A percentile compares a stretch with the other conserved stretches of the same genome.
phyloP scores from a whole-genome alignment of 1,284 basidiomycete genomes.

The Moesziomyces sp. region DNA sequence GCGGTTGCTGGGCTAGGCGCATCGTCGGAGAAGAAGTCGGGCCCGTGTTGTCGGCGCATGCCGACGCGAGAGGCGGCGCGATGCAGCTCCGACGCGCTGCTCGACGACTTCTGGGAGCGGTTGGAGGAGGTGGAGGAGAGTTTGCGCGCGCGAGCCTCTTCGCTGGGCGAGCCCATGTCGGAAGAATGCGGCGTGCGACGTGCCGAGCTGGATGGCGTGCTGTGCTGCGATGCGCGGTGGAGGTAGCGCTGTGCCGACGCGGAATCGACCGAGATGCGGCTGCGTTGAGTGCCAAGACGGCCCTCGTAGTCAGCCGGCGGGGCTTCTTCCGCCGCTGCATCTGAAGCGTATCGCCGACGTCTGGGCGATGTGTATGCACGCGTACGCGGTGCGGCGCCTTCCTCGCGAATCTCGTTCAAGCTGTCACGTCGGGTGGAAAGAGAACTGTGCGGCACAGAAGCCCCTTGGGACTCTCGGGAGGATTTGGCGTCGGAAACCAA shows the following conservation, averaged over 20 bases:
- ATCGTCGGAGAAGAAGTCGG: constrained; percentile 54
- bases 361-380: constrained; percentile 6
- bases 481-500: neutral
- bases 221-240: constrained; percentile 22
- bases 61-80: constrained; percentile 52
- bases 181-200: constrained; percentile 21
- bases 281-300: constrained; percentile 30
- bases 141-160: constrained; percentile 42
- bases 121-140: constrained; percentile 51
- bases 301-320: constrained; percentile 21
- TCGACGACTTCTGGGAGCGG: constrained; percentile 52
- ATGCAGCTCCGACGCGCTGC: constrained; percentile 53
- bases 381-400: constrained; percentile 9
- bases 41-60: constrained; percentile 44
- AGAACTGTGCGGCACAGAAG: constrained; percentile 8
- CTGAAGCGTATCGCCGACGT: constrained; percentile 39
- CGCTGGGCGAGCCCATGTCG: constrained; percentile 41
- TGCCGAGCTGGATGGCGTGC: constrained; percentile 31
- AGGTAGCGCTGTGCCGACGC: constrained; percentile 44
- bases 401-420: constrained; percentile 35
- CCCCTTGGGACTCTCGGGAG: neutral
- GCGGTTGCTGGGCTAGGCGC: constrained; percentile 6
- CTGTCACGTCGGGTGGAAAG: constrained; percentile 16
- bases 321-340: constrained; percentile 34
- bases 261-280: constrained; percentile 50